Evolutionary conservation across 495 filamentous ascomycete genomes (phyloP), one percentile per base, ranked within the genome.

Genomic region (Lineolata rhizophorae): DNA sequence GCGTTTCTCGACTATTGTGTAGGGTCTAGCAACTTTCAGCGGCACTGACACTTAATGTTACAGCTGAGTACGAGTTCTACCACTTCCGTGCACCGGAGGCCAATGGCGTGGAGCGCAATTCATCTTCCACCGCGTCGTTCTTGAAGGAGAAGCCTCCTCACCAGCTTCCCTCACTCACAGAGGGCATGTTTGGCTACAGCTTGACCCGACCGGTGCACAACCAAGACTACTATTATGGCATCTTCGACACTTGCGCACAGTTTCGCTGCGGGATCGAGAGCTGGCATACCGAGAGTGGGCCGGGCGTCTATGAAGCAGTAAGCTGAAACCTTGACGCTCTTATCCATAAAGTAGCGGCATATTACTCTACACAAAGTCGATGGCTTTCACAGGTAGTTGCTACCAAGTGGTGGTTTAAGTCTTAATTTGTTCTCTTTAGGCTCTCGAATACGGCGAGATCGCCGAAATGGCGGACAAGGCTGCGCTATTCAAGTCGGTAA

Each of bases 141-240:
- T 64, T 93, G 2, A 62, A 64, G 38, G 52, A 75, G 16, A 83
- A 92, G 43, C 60, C 77, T 0, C 67, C 73, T 18, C 60, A 75
- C 20, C 44, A 65, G 1, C 63, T 93, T 4, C 81, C 82, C 1
- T 49, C 70, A 19, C 45, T 97, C 19, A 93, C 87, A 13, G 81
- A 94, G 49, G 87, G 87, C 36, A 97, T 97, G 87, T 94, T 94
- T 43, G 87, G 84, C 18, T 97, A 97, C 57, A 87, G 78, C 40
- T 56, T 97, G 44, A 92, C 82, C n/a, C 62, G 84, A 9, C 79
- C 87, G 0, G 65, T 82, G 14, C 81, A 92, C 42, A 94, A 97
- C 41, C 72, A 87, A 51, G 82, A 84, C 13, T 97, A 87, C 47
- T 97, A 79, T 44, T 93, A 97, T 44, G 75, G 73, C 17, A 70